Evolutionary conservation across 805 yeast species (phyloP).

Genomic region (Candida adriatica): DNA sequence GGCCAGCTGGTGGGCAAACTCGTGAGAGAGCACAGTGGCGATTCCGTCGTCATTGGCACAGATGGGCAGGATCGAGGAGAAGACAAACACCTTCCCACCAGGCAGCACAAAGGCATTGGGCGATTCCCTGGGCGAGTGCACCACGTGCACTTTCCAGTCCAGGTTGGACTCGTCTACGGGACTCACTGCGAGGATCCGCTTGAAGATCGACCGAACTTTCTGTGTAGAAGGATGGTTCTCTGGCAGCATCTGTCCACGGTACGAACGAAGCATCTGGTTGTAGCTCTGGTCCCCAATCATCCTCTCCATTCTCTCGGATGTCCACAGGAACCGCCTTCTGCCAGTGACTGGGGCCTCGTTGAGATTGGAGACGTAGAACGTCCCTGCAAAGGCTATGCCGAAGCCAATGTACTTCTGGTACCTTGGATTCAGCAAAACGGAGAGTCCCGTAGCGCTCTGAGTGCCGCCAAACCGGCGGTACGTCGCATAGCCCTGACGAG

Average conservation of each 20-base stretch:
- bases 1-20: slow-evolving; percentile 89
- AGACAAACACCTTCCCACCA: slow-evolving; percentile 92
- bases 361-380: slow-evolving; percentile 44
- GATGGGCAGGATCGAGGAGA: slow-evolving; percentile 68
- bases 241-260: slow-evolving; percentile 49
- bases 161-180: slow-evolving; percentile 26
- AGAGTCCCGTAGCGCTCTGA: slow-evolving; percentile 11
- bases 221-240: slow-evolving; percentile 49
- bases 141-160: slow-evolving; percentile 79
- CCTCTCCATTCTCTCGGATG: slow-evolving; percentile 58
- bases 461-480: slow-evolving; percentile 31
- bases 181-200: slow-evolving; percentile 55
- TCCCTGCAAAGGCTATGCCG: slow-evolving; percentile 27
- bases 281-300: slow-evolving; percentile 61
- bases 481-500: slow-evolving; percentile 26
- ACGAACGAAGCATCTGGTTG: slow-evolving; percentile 50
- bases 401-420: slow-evolving; percentile 27
- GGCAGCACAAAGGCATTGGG: slow-evolving; percentile 97
- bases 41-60: slow-evolving; percentile 82
- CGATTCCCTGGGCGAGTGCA: slow-evolving; percentile 61
- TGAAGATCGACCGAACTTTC: slow-evolving; percentile 57
- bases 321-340: slow-evolving; percentile 63
- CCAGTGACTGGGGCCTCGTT: slow-evolving; percentile 80
- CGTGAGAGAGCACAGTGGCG: slow-evolving; percentile 94
- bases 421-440: slow-evolving; percentile 21